phyloP scores from a whole-genome alignment of 371 early-diverging fungal genomes.

The Actinomortierella wolfii region DNA sequence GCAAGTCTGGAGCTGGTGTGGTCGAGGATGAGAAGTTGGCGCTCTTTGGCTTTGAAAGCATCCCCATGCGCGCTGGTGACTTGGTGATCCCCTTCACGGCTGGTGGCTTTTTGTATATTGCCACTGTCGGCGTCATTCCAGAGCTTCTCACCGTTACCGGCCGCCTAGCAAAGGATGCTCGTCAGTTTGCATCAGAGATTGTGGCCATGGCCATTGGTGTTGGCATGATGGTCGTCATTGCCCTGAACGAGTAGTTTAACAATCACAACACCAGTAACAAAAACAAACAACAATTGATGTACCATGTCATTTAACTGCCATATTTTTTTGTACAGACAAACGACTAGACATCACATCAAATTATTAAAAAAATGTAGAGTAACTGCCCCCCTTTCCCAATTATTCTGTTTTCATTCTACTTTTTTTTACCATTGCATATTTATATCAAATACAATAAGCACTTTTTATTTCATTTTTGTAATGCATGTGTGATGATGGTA shows the following conservation, averaged over 20 bases:
- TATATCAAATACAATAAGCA: too few relatives aligned
- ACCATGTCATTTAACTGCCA: too few relatives aligned
- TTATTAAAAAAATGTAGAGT: too few relatives aligned
- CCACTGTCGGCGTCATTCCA: conserved; percentile 87
- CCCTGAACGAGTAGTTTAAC: conserved; percentile 54
- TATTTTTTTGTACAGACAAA: too few relatives aligned
- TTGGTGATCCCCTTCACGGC: conserved; percentile 88
- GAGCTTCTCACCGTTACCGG: conserved; percentile 75
- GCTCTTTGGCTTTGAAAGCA: conserved; percentile 27
- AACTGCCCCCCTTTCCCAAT: too few relatives aligned
- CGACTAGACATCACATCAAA: too few relatives aligned
- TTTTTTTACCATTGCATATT: too few relatives aligned
- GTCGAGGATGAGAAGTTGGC: conserved; percentile 6
- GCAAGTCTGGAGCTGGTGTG: conserved; percentile 31
- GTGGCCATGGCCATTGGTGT: conserved; percentile 67
- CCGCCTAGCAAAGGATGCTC: conserved; percentile 53
- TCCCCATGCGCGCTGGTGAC: conserved; percentile 59
- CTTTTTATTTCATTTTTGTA: too few relatives aligned
- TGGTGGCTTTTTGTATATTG: conserved; percentile 90
- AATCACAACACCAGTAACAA: neutral
- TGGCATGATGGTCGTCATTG: conserved; percentile 67
- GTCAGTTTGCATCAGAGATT: conserved; percentile 61
- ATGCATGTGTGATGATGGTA: too few relatives aligned
- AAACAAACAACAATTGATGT: neutral
- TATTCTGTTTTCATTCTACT: too few relatives aligned